Conservation (phyloP, 2,329 filamentous ascomycete species). For the Emmonsiellopsis sp. region DNA sequence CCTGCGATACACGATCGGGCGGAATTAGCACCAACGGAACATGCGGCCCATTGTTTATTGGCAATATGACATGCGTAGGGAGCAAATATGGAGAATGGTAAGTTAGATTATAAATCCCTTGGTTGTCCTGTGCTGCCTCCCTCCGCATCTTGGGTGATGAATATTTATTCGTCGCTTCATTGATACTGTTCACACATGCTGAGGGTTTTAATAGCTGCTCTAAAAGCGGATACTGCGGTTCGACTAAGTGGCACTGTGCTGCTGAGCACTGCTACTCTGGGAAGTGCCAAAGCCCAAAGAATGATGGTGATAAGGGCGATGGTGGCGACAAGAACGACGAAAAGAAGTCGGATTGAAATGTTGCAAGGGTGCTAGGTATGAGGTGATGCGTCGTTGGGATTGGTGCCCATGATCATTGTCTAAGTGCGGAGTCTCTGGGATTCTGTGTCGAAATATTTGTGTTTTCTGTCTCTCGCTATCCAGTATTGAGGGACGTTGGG, state of each 20-base stretch:
- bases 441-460: no score
- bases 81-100: slow-evolving; percentile 9
- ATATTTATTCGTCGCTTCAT: background rate
- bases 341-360: background rate
- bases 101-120: background rate
- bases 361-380: background rate
- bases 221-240: slow-evolving; percentile 14
- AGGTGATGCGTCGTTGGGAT: background rate
- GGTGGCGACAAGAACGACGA: background rate
- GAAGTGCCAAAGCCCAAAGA: slow-evolving; percentile 7
- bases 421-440: no score
- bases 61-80: slow-evolving; percentile 4
- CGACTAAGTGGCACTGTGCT: slow-evolving; percentile 13
- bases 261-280: slow-evolving; percentile 16
- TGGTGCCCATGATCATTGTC: no score
- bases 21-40: slow-evolving; percentile 1
- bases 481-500: no score
- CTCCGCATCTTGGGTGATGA: background rate
- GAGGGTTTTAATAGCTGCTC: slow-evolving; percentile 7
- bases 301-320: background rate
- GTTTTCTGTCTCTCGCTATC: no score
- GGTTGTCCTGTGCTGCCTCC: background rate
- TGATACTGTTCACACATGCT: background rate
- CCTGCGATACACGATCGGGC: background rate
- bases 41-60: slow-evolving; percentile 1